Evolutionary conservation across 2,329 filamentous ascomycete species (phyloP).

Genomic region (Verticillium albo-atrum): DNA sequence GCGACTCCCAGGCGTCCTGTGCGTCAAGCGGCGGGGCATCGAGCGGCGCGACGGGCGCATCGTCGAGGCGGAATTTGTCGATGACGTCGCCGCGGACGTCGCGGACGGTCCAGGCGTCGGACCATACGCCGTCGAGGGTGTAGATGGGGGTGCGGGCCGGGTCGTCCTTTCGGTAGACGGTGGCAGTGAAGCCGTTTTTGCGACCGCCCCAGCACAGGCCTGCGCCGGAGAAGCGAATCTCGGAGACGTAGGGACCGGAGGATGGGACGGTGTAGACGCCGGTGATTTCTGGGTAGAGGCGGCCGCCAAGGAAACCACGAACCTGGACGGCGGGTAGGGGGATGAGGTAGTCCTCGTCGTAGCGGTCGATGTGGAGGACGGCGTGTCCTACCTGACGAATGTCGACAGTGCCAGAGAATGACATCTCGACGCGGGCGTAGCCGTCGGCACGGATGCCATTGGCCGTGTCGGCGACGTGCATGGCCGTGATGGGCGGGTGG

Average conservation of each 20-base stretch:
- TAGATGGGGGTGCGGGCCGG: constrained; percentile 22
- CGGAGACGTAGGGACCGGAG: constrained; percentile 38
- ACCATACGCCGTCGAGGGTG: constrained; percentile 11
- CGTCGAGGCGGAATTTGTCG: constrained; percentile 31
- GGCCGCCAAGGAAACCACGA: constrained; percentile 40
- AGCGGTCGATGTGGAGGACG: constrained; percentile 42
- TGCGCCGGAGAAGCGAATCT: constrained; percentile 41
- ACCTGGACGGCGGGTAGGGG: constrained; percentile 44
- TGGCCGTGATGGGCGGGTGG: constrained; percentile 49
- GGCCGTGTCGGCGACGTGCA: constrained; percentile 38
- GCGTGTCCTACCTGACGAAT: constrained; percentile 47
- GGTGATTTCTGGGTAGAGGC: constrained; percentile 43
- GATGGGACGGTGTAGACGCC: constrained; percentile 40
- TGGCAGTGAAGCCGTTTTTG: constrained; percentile 42
- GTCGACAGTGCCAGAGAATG: constrained; percentile 43
- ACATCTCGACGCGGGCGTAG: constrained; percentile 48
- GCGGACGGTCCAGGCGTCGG: constrained; percentile 18
- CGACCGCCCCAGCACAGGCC: constrained; percentile 34
- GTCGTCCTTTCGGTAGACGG: constrained; percentile 32
- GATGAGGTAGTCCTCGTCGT: constrained; percentile 43
- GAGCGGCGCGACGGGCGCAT: constrained; percentile 26
- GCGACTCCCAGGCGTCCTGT: constrained; percentile 76
- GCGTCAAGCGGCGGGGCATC: constrained; percentile 50
- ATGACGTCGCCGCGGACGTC: constrained; percentile 26
- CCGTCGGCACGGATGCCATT: constrained; percentile 43